Conservation (phyloP, 139 green algal genomes). For the Dunaliella primolecta region DNA sequence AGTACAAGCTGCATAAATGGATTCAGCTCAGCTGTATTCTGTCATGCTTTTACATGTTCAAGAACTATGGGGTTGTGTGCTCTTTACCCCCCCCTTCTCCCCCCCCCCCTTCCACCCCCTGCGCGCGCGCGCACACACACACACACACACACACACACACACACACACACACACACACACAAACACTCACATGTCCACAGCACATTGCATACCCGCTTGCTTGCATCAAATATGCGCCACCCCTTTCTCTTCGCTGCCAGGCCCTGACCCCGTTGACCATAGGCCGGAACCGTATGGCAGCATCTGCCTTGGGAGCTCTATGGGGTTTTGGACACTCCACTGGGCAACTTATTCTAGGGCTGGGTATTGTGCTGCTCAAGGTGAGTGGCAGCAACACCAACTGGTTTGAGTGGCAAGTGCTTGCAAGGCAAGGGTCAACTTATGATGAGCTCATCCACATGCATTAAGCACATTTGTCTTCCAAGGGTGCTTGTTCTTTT, state of each 20-base stretch:
- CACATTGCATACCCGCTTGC: background rate
- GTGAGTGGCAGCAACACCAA: slow-evolving; percentile 22
- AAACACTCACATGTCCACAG: background rate
- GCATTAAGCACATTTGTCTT: no score
- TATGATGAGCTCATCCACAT: no score
- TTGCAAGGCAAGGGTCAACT: no score
- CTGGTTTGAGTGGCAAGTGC: no score
- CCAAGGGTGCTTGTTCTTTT: no score
- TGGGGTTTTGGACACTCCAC: slow-evolving; percentile 97
- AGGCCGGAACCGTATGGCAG: slow-evolving; percentile 68
- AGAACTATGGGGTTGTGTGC: no score
- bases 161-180: background rate
- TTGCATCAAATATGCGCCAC: background rate
- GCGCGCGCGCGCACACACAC: background rate
- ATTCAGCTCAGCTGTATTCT: background rate
- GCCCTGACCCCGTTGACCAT: slow-evolving; percentile 93
- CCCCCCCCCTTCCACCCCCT: no score
- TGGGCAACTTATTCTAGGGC: slow-evolving; percentile 94
- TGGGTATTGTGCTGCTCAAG: slow-evolving; percentile 86
- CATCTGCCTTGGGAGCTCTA: slow-evolving; percentile 85
- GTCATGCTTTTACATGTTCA: background rate
- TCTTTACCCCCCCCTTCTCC: no score
- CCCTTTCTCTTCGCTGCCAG: slow-evolving; percentile 32
- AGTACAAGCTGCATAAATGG: background rate
- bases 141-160: slow-evolving; percentile 11